Percentiles rank a stretch among this genome's conserved stretches.
These are phyloP conservation scores for Coelastrella sp. DNA, from an alignment of 139 green algal genomes.

Conservation along the genomic window DNA sequence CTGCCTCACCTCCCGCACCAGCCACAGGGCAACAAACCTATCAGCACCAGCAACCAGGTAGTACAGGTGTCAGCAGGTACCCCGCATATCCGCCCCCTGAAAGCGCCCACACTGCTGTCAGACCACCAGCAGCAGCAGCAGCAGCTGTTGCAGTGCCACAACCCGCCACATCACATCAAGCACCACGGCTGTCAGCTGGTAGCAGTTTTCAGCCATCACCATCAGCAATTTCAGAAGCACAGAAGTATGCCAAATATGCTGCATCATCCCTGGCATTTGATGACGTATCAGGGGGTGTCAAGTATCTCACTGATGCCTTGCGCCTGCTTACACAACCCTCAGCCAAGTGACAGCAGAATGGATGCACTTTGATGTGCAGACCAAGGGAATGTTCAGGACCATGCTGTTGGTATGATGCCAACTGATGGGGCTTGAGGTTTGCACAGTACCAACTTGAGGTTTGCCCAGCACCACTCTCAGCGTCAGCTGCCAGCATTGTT, in stretches of 20 bases:
- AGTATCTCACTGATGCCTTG: constrained; percentile 75
- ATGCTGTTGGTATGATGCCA: too few species aligned
- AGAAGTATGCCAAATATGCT: constrained; percentile 80
- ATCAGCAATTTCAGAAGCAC: constrained; percentile 68
- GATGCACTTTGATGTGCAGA: not conserved
- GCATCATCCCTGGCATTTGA: constrained; percentile 82
- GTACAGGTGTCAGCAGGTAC: not conserved
- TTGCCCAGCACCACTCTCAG: too few species aligned
- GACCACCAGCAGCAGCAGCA: constrained; percentile 13
- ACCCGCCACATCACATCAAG: not conserved
- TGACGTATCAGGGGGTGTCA: constrained; percentile 75
- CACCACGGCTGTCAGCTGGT: not conserved
- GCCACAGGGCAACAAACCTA: too few species aligned
- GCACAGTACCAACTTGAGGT: too few species aligned
- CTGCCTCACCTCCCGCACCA: too few species aligned
- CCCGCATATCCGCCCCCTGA: not conserved
- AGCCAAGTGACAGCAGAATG: constrained; percentile 6
- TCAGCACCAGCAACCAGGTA: too few species aligned
- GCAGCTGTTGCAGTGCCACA: not conserved
- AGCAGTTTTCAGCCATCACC: constrained; percentile 14
- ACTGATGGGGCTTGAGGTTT: too few species aligned
- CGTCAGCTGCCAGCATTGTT: too few species aligned
- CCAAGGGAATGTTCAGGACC: too few species aligned
- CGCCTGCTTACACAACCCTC: constrained; percentile 57
- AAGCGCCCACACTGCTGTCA: not conserved